Conservation (phyloP, 2,329 filamentous ascomycete species). For the Metarhizium guizhouense region DNA sequence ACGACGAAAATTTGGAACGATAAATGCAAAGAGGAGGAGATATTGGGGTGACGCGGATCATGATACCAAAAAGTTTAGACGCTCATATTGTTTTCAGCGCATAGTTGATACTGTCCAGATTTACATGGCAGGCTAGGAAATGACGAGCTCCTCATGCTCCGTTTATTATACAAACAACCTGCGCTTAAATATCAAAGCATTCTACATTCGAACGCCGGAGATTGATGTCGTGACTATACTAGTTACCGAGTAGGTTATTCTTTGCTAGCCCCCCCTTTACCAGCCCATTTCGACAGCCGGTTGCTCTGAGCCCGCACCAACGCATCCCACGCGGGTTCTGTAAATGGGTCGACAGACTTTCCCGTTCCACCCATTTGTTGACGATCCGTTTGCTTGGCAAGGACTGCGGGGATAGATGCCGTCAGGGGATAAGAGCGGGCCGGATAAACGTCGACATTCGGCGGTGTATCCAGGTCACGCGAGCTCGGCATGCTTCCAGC, state of each 20-base stretch:
- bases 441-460: constrained; percentile 7
- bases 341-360: constrained; percentile 4
- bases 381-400: background rate
- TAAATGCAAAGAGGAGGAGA: no score
- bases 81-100: background rate
- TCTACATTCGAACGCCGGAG: no score
- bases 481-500: background rate
- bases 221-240: background rate
- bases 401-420: background rate
- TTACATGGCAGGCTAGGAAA: background rate
- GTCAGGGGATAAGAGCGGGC: background rate
- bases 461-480: background rate
- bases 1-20: background rate
- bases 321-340: constrained; percentile 3
- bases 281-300: background rate
- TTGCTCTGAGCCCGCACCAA: constrained; percentile 2
- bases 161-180: background rate
- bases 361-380: background rate
- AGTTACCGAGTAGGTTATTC: background rate
- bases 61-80: background rate
- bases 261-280: background rate
- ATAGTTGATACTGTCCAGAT: background rate
- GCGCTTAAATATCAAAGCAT: no score
- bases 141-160: background rate
- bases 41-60: background rate